Evolutionary conservation across 228 moss, liverwort and hornwort genomes (phyloP).

Genomic region (Sphagnum fallax): DNA sequence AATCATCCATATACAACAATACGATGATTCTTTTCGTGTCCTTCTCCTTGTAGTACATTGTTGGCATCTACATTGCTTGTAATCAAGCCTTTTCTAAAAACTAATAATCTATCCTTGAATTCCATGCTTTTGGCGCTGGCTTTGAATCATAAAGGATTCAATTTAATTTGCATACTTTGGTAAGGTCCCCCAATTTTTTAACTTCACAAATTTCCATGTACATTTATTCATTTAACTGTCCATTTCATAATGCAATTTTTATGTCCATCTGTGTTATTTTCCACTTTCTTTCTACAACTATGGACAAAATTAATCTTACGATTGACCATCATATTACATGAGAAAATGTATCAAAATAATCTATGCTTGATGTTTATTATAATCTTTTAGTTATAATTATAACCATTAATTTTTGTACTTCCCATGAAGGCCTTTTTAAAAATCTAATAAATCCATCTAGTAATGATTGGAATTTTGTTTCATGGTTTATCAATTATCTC

Average conservation of each 20-base stretch:
- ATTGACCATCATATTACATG: not conserved
- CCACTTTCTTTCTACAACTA: not conserved
- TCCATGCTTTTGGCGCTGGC: not conserved
- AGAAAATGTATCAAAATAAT: slow-evolving; percentile 4
- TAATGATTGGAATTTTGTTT: not conserved
- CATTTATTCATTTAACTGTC: not conserved
- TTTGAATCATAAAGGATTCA: not conserved
- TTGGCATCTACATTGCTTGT: not conserved
- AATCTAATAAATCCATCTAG: not conserved
- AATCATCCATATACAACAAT: not conserved
- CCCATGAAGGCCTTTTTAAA: not conserved
- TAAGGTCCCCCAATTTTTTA: not conserved
- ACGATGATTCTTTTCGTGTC: not conserved
- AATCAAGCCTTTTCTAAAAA: not conserved
- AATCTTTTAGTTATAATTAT: not conserved
- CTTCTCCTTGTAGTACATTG: not conserved
- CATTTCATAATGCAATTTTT: not conserved
- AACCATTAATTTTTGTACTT: not conserved
- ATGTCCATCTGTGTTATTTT: not conserved
- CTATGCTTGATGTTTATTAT: not conserved
- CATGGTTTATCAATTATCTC: not conserved
- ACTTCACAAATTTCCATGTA: not conserved
- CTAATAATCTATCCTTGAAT: not conserved
- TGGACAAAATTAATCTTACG: not conserved
- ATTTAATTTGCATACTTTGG: slow-evolving; percentile 1